Base-by-base conservation (phyloP, 495 filamentous ascomycete genomes). In the Ascobolus immersus region DNA sequence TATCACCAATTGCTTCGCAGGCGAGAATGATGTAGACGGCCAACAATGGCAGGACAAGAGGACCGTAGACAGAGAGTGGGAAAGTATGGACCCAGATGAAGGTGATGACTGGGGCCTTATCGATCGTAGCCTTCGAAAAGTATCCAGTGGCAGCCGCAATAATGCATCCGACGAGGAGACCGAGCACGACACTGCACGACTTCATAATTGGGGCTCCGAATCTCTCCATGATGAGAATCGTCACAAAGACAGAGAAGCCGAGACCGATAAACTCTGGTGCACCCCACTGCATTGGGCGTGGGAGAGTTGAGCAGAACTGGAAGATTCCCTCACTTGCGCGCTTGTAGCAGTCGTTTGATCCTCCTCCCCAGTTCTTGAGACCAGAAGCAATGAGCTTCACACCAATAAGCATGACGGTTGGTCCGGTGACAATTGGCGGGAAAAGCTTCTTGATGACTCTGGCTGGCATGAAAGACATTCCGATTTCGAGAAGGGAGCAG, bases 61-160 rank as follows among this genome's bases (percentile, higher is more conserved):
- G 82, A 0, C 68, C 73, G 47, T 93, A 92, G 31, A 91, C 59
- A 19, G 55, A 57, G 1, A 93, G 57, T 24, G 67, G 68, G 60
- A 91, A 93, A 0, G 77, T 93, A 28, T 77, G 60, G 20, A 84
- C 75, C 82, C 81, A 93, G 51, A 90, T 67, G 54, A 93, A 91
- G 19, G 73, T 78, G 0, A 55, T 77, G 1, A 67, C 75, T 0
- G 81, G 78, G 33, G 45, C 54, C 19, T 55, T 50, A 39, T 74
- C 61, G 48, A 91, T 84, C 25, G 64, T 61, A 4, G 59, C 58
- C 4, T 55, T 53, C 39, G 77, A 70, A 43, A 91, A 91, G 56
- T 93, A 91, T 19, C 77, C 77, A 32, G 64, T 72, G 3, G 77
- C 79, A 0, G 61, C 80, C 1, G 78, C 78, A 27, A 92, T 75